These are phyloP conservation scores for Leccinum aurantiacum DNA, from an alignment of 768 basidiomycete genomes.

Conservation along the genomic window DNA sequence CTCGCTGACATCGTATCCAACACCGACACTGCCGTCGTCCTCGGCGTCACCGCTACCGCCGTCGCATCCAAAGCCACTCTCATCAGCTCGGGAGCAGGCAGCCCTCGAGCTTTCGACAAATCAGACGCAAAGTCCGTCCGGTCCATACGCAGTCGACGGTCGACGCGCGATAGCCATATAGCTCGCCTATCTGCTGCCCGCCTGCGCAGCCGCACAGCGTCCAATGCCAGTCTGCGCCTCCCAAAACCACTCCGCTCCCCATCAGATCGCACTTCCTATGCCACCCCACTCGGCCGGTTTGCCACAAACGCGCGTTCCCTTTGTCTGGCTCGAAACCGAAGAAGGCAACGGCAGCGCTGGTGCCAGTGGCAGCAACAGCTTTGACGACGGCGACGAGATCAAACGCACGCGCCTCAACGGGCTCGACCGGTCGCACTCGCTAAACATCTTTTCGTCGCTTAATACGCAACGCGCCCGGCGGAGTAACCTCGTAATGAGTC, in stretches of 20 bases:
- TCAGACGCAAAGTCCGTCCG: constrained; percentile 27
- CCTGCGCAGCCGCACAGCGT: too few species aligned
- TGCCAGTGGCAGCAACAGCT: too few species aligned
- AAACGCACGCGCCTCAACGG: constrained; percentile 4
- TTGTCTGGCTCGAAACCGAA: constrained; percentile 46
- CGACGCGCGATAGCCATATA: constrained; percentile 27
- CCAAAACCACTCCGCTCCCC: constrained; percentile 38
- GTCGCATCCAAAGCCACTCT: constrained; percentile 39
- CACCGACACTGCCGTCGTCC: too few species aligned
- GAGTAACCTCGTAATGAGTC: constrained; percentile 23
- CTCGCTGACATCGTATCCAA: too few species aligned
- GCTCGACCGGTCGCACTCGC: too few species aligned
- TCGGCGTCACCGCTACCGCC: constrained; percentile 39
- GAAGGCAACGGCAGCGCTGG: constrained; percentile 22
- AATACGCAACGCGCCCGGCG: not conserved
- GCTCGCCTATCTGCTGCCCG: constrained; percentile 62
- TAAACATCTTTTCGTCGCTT: constrained; percentile 1
- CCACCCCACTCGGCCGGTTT: constrained; percentile 26
- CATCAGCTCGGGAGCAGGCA: constrained; percentile 12
- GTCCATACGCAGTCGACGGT: constrained; percentile 27
- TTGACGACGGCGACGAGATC: constrained; percentile 8
- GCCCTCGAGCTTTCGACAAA: not conserved
- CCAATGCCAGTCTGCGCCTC: constrained; percentile 63
- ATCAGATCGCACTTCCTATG: constrained; percentile 17
- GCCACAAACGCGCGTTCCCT: constrained; percentile 37